Base-by-base conservation (phyloP, 129 eudicot species). In the Tanacetum coccineum region DNA sequence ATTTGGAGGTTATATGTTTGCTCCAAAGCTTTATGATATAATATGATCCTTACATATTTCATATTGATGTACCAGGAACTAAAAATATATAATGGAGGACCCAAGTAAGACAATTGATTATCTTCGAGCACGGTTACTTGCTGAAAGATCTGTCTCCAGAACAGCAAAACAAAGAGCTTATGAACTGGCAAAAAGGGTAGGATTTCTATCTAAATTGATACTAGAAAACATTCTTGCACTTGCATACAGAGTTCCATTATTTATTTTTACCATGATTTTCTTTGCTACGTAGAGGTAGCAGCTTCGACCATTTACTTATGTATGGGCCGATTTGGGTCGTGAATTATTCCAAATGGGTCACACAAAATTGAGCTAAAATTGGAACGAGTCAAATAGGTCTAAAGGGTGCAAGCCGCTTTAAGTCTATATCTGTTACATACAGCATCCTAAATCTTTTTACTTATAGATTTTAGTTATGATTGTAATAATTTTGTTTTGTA, bases 121-220 rank as follows among this genome's bases (percentile, higher is more conserved):
- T 79, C 98, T 93, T 63, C 86, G 98, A 66, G 98, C 95, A 56
- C 78, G 87, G 19, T 84, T 93, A 68, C 74, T 82, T 61, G 79
- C 96, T 22, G 98, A 93, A 79, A 93, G 98, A 75, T 80, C 95
- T 36, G 91, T 93, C 67, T 88, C 96, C 32, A 86, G 79, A 77
- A 67, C 98, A 15, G 87, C 98, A 56, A 86, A 80, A 62, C 87
- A 84, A 67, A 84, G 95, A 79, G 91, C 92, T 70, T 78, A 84
- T 79, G 98, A 88, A 68, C 85, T 88, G 81, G 84, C 87, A 47
- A 87, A 83, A 86, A 80, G 92, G 96, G 98, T 93, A 40, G 76
- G 96, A 68, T 45, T 71, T 42, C 30, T 66, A 56, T 48, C 62
- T 72, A 9, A 62, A 19, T 57, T 45, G 49, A 72, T 30, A 59